Percentiles rank a stretch among this genome's conserved stretches.
Evolutionary conservation across 2,329 filamentous ascomycete species (phyloP).

Genomic region (Colletotrichum tofieldiae): DNA sequence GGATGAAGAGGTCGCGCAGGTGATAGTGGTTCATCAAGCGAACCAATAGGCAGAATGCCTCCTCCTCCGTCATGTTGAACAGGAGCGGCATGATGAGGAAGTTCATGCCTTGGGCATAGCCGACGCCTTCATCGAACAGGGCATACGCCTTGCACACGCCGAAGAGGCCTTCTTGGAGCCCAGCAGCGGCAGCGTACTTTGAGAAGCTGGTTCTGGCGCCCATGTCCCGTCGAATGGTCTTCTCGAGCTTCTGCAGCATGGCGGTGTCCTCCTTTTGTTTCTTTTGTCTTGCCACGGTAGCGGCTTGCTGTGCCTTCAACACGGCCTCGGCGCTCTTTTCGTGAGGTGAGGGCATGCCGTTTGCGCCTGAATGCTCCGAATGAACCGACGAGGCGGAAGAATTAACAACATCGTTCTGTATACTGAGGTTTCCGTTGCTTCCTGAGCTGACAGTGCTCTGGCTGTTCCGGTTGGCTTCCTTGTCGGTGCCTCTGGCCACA

Average conservation of each 20-base stretch:
- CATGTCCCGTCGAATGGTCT: constrained; percentile 90
- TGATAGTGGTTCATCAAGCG: constrained; percentile 97
- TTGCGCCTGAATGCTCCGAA: constrained; percentile 80
- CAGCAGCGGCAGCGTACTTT: constrained; percentile 92
- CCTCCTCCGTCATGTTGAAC: constrained; percentile 98
- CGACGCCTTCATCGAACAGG: constrained; percentile 92
- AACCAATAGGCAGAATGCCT: constrained; percentile 94
- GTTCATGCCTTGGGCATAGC: constrained; percentile 99
- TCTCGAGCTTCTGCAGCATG: constrained; percentile 87
- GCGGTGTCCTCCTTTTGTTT: constrained; percentile 84
- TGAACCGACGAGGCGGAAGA: constrained; percentile 91
- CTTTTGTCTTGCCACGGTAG: constrained; percentile 80
- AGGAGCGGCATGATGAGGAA: constrained; percentile 97
- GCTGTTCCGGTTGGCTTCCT: constrained; percentile 77
- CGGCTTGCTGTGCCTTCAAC: constrained; percentile 75
- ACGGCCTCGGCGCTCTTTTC: constrained; percentile 76
- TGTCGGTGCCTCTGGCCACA: constrained; percentile 83
- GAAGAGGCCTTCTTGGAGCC: constrained; percentile 93
- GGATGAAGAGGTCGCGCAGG: constrained; percentile 91
- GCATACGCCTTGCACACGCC: constrained; percentile 98
- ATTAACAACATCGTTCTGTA: constrained; percentile 76
- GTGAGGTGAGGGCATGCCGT: constrained; percentile 68
- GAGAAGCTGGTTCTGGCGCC: constrained; percentile 96
- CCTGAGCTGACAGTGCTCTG: constrained; percentile 66
- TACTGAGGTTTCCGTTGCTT: constrained; percentile 70